phyloP scores from a whole-genome alignment of 768 basidiomycete genomes.

The Mycena leptocephala region DNA sequence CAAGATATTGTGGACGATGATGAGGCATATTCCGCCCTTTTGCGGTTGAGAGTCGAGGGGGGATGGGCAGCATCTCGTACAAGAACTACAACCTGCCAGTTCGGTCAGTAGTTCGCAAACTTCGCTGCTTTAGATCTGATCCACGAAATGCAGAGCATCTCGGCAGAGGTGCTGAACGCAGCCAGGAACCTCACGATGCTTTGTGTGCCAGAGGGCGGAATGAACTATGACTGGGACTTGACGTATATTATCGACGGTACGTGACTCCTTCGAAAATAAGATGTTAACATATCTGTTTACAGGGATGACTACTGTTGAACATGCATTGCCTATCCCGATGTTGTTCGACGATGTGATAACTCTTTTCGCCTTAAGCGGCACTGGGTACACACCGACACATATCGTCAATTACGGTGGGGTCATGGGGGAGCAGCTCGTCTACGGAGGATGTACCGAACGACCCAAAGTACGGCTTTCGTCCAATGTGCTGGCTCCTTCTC shows the following conservation, averaged over 20 bases:
- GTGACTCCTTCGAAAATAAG: conserved; percentile 6
- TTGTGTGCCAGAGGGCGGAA: conserved; percentile 84
- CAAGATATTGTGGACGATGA: conserved; percentile 75
- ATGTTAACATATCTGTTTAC: not conserved
- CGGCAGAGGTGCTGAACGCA: conserved; percentile 73
- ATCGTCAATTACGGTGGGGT: conserved; percentile 85
- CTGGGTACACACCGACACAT: conserved; percentile 83
- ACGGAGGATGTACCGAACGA: conserved; percentile 76
- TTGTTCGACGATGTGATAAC: conserved; percentile 80
- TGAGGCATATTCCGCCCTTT: conserved; percentile 78
- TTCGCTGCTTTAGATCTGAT: not conserved
- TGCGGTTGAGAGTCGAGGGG: conserved; percentile 83
- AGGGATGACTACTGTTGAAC: conserved; percentile 88
- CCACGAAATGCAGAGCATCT: conserved; percentile 59
- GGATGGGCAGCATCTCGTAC: conserved; percentile 79
- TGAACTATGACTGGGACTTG: conserved; percentile 86
- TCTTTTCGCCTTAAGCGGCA: conserved; percentile 77
- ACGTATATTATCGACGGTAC: conserved; percentile 86
- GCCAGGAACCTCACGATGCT: conserved; percentile 78
- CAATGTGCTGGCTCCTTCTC: not conserved
- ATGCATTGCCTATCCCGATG: conserved; percentile 75
- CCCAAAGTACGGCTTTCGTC: conserved; percentile 66
- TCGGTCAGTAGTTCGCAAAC: conserved; percentile 56
- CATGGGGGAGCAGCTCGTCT: conserved; percentile 78
- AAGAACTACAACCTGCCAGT: conserved; percentile 85